A percentile compares a stretch with the other conserved stretches of the same genome.
Conservation (phyloP, 768 basidiomycete species). For the Pleurotus ostreatus region DNA sequence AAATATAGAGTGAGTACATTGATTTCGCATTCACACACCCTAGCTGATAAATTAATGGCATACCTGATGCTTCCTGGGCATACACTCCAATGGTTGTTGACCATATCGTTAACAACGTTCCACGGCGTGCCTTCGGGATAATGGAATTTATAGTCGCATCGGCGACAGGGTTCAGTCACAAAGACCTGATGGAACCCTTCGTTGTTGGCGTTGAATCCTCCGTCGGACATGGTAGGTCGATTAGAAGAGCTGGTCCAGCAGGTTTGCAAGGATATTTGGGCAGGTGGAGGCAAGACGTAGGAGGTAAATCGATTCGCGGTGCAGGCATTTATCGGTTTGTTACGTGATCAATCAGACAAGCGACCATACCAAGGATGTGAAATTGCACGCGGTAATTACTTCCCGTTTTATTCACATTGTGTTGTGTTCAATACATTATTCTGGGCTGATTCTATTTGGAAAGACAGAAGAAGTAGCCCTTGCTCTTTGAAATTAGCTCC, state of each 20-base stretch:
- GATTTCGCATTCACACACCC: too few relatives aligned
- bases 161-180: conserved; percentile 1
- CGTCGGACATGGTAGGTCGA: background rate
- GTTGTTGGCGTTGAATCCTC: background rate
- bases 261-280: background rate
- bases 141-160: conserved; percentile 6
- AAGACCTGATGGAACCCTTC: background rate
- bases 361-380: background rate
- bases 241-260: background rate
- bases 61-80: conserved; percentile 13
- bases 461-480: background rate
- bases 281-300: conserved; percentile 5
- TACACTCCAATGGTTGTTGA: conserved; percentile 9
- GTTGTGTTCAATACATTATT: background rate
- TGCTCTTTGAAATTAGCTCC: background rate
- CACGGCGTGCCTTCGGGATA: conserved; percentile 12
- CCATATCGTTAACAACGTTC: conserved; percentile 8
- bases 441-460: conserved; percentile 2
- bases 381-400: conserved; percentile 7
- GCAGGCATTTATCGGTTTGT: conserved; percentile 6
- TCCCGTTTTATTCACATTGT: background rate
- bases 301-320: conserved; percentile 8
- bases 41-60: background rate
- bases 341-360: conserved; percentile 3
- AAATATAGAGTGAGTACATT: background rate